Base-by-base conservation (phyloP, 1,139 yeast species). In the Wickerhamiella infanticola region DNA sequence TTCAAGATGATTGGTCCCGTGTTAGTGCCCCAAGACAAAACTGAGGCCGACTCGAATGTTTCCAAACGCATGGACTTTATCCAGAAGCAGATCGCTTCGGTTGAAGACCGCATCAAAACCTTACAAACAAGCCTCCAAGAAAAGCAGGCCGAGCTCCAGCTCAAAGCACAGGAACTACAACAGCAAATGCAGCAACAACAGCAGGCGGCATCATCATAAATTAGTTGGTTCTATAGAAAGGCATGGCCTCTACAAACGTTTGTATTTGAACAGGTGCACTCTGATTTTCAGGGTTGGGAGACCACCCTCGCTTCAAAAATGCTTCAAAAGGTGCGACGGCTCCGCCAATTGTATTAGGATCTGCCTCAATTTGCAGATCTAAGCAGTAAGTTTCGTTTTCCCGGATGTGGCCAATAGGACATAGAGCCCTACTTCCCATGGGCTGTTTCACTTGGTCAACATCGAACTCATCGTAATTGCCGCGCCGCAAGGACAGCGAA, bases 1-100 rank as follows among this genome's bases (percentile, higher is more conserved):
- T 90, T 76, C 66, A 90, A 90, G 63, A 72, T 88, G 53, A 82
- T 90, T 24, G 98, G 98, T 1, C 95, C 95, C 8, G 86, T 88
- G 5, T 70, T 90, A 51, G 70, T 90, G 51, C 96, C 96, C 2
- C 95, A 88, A 59, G 95, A 86, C 47, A 75, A 74, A 52, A 62
- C 62, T 11, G 97, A 90, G 62, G 95, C 97, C 35, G 75, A 77
- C 54, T 56, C 74, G 58, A 90, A 88, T 58, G 96, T 90, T 36
- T 74, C 71, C 33, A 90, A 88, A 63, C 79, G 98, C 62, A 72
- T 90, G 43, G 95, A 86, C 61, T 90, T 84, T 57, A 90, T 90
- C 46, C 69, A 74, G 52, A 69, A 69, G 35, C 97, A 90, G 64
- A 83, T 90, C 41, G 54, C 58, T 48, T 60, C 65, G 29, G 62